Percentiles rank a stretch among this genome's conserved stretches.
Evolutionary conservation across 176 grass and related monocot genomes (phyloP).

Genomic region (Pontederia paniculata): DNA sequence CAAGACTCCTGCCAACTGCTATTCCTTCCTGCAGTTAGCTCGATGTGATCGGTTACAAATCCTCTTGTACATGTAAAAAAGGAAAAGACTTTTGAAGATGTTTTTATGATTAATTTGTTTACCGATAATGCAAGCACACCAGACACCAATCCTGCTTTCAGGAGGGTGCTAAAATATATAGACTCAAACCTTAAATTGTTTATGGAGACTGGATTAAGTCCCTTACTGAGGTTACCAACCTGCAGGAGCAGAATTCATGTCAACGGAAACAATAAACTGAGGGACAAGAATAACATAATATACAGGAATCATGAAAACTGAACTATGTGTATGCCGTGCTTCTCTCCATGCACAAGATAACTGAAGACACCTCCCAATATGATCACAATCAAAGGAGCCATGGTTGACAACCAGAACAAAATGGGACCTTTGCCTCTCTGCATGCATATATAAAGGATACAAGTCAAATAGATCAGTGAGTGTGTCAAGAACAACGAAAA

Average conservation of each 20-base stretch:
- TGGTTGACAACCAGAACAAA: slow-evolving; percentile 83
- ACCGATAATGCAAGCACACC: slow-evolving; percentile 78
- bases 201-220: slow-evolving; percentile 73
- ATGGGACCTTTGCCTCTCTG: slow-evolving; percentile 68
- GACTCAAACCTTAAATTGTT: slow-evolving; percentile 38
- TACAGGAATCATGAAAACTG: slow-evolving; percentile 14
- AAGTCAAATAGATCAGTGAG: neutral
- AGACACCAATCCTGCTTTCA: slow-evolving; percentile 69
- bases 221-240: slow-evolving; percentile 86
- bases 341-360: slow-evolving; percentile 65
- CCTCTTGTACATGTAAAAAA: too few relatives aligned
- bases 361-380: slow-evolving; percentile 60
- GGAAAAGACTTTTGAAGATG: too few relatives aligned
- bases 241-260: slow-evolving; percentile 13
- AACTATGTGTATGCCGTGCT: slow-evolving; percentile 85
- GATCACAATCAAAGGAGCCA: slow-evolving; percentile 72
- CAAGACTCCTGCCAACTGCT: slow-evolving; percentile 80
- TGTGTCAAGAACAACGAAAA: neutral
- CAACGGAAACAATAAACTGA: neutral
- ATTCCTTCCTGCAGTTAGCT: slow-evolving; percentile 69
- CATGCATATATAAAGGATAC: neutral
- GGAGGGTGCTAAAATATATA: slow-evolving; percentile 21
- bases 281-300: neutral
- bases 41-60: neutral
- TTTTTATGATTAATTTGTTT: slow-evolving; percentile 21